Percentiles rank a stretch among this genome's conserved stretches.
phyloP scores from a whole-genome alignment of 2,329 filamentous ascomycete genomes.

The Penicillium sp. region DNA sequence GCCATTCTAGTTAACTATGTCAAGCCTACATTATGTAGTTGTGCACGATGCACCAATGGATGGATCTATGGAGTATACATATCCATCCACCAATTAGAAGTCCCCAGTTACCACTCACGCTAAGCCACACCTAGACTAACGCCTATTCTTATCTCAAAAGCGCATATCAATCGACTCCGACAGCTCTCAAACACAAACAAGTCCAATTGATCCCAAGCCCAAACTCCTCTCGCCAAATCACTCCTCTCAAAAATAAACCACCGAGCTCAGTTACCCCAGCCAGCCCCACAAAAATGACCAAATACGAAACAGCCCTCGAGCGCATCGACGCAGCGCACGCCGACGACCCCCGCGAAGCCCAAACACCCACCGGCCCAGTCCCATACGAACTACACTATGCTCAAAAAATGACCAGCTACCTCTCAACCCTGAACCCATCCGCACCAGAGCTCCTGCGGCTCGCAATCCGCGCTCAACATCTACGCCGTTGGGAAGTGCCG shows the following conservation, averaged over 20 bases:
- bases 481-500: constrained; percentile 80
- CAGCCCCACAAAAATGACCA: constrained; percentile 27
- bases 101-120: neutral
- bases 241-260: neutral
- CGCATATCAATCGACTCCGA: neutral
- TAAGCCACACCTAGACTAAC: neutral
- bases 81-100: neutral
- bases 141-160: neutral
- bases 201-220: neutral
- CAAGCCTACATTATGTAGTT: neutral
- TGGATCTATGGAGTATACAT: neutral
- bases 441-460: constrained; percentile 68
- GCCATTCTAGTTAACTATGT: neutral
- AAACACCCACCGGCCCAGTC: constrained; percentile 44
- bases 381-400: constrained; percentile 85
- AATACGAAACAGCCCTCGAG: constrained; percentile 52
- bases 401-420: constrained; percentile 72
- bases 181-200: neutral
- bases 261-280: neutral
- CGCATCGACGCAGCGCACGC: constrained; percentile 73
- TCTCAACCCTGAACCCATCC: constrained; percentile 57
- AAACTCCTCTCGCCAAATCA: neutral
- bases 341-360: constrained; percentile 59
- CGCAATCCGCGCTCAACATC: constrained; percentile 80
- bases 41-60: neutral